Percentiles rank a stretch among this genome's conserved stretches.
These are phyloP conservation scores for Tausonia pullulans DNA, from an alignment of 1,284 basidiomycete species.

Conservation along the genomic window DNA sequence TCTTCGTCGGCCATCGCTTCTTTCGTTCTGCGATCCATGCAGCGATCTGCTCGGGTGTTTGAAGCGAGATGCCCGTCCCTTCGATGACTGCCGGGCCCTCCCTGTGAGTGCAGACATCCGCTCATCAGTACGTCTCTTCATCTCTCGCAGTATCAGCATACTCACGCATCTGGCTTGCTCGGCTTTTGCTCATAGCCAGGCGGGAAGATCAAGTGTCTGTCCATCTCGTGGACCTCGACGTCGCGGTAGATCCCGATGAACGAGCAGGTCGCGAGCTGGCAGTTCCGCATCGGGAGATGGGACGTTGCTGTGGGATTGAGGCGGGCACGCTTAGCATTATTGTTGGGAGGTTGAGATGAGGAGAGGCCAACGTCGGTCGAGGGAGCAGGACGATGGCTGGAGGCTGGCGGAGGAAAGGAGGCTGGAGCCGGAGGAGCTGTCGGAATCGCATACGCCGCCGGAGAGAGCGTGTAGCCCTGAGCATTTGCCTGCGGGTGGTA, in stretches of 20 bases:
- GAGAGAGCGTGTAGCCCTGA: constrained; percentile 1
- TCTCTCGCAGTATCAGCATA: constrained; percentile 5
- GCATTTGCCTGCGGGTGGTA: no score
- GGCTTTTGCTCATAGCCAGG: constrained; percentile 54
- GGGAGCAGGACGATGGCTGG: background rate
- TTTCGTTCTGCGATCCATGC: constrained; percentile 80
- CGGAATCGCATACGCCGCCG: background rate
- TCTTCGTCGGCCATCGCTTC: constrained; percentile 63
- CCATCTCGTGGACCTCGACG: constrained; percentile 77
- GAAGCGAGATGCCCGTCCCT: background rate
- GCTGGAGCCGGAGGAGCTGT: background rate
- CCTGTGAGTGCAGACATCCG: constrained; percentile 19
- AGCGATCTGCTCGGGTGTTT: constrained; percentile 56
- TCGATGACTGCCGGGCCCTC: constrained; percentile 41
- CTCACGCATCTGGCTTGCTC: constrained; percentile 49
- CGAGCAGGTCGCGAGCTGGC: constrained; percentile 54
- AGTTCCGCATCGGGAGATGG: constrained; percentile 35
- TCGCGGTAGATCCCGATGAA: constrained; percentile 64
- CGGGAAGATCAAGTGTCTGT: constrained; percentile 74
- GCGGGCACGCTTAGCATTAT: background rate
- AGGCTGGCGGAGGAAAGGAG: background rate
- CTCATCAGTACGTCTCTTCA: background rate
- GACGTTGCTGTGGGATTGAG: background rate
- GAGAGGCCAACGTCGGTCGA: background rate
- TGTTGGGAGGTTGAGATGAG: background rate